These are phyloP conservation scores for Beauveria asiatica DNA, from an alignment of 2,329 filamentous ascomycete species.

Conservation along the genomic window DNA sequence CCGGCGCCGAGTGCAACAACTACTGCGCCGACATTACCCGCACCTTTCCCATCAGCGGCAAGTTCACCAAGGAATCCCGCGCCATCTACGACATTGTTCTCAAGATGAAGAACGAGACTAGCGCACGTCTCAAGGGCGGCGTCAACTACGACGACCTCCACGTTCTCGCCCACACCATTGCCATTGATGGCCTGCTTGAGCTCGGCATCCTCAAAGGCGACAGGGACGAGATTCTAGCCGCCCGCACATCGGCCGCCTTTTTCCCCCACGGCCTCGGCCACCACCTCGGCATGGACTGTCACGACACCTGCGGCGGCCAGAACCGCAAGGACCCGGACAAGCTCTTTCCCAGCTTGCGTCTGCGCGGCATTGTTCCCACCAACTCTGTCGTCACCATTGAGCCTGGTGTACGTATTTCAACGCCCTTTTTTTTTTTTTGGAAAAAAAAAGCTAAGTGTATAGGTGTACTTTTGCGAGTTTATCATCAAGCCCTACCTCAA, in stretches of 20 bases:
- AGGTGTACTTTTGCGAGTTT: constrained; percentile 86
- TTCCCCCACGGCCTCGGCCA: constrained; percentile 88
- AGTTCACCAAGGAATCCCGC: constrained; percentile 60
- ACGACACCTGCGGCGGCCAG: constrained; percentile 73
- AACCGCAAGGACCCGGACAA: constrained; percentile 72
- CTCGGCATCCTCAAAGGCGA: constrained; percentile 66
- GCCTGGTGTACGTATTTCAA: constrained; percentile 58
- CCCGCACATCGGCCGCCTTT: constrained; percentile 78
- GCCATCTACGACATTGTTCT: constrained; percentile 77
- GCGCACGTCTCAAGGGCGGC: constrained; percentile 62
- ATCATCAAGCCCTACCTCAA: constrained; percentile 75
- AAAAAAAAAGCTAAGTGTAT: background rate
- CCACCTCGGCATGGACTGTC: constrained; percentile 86
- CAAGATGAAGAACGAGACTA: constrained; percentile 77
- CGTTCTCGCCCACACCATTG: constrained; percentile 67
- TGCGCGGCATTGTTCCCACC: constrained; percentile 65
- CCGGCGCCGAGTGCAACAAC: constrained; percentile 66
- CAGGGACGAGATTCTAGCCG: constrained; percentile 64
- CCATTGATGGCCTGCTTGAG: constrained; percentile 67
- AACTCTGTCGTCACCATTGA: constrained; percentile 89
- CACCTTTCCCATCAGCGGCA: constrained; percentile 72
- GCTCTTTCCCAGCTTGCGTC: constrained; percentile 80
- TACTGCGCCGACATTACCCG: constrained; percentile 71
- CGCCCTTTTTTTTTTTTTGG: background rate
- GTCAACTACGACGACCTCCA: constrained; percentile 78